These are phyloP conservation scores for Suillus alpinus DNA, from an alignment of 768 basidiomycete genomes.

Conservation along the genomic window DNA sequence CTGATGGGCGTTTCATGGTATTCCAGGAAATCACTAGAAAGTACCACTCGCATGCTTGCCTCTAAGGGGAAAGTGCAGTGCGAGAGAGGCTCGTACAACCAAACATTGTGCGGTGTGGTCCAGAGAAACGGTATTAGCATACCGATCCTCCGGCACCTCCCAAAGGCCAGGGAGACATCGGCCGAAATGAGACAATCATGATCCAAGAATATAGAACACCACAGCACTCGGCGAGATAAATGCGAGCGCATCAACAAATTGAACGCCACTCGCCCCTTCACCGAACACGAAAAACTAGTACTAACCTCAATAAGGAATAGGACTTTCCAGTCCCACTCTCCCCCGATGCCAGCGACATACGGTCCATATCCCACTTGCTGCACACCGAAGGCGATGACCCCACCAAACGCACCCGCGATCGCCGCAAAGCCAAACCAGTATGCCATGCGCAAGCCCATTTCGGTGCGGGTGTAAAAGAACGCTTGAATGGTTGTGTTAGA, in stretches of 20 bases:
- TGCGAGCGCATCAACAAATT: not conserved
- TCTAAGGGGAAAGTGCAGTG: not conserved
- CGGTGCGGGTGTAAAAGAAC: conserved; percentile 72
- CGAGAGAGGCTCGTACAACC: not conserved
- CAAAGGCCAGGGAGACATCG: not conserved
- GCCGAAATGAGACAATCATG: not conserved
- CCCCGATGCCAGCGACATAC: conserved; percentile 21
- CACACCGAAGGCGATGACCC: conserved; percentile 79
- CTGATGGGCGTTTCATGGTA: not conserved
- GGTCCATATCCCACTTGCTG: conserved; percentile 56
- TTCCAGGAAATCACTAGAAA: not conserved
- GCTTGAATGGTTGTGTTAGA: conserved; percentile 39
- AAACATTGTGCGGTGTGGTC: no score
- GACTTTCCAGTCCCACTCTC: conserved; percentile 31
- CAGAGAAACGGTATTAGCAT: not conserved
- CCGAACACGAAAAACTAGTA: not conserved
- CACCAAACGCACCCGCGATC: conserved; percentile 81
- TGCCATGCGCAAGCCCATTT: conserved; percentile 74
- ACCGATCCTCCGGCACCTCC: not conserved
- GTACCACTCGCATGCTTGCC: not conserved
- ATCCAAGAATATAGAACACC: not conserved
- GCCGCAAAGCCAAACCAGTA: conserved; percentile 86
- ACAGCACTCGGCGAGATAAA: no score
- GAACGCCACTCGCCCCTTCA: not conserved
- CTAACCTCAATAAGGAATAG: conserved; percentile 73